Base-by-base conservation (phyloP, 345 rosid genomes). In the Linum lewisii region DNA sequence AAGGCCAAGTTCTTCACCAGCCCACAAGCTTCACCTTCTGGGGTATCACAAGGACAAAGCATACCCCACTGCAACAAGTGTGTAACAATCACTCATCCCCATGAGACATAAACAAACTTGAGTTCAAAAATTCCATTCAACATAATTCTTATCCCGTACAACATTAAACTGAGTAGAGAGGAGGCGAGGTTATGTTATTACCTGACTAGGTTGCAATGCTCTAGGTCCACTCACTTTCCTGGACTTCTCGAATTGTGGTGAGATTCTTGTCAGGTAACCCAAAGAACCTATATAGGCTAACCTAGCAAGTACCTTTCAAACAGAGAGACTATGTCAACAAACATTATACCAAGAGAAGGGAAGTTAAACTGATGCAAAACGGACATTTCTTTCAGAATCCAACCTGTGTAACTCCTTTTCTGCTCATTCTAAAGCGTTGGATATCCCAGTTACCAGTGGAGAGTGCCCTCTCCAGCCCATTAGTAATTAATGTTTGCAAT, bases 221-320 rank as follows among this genome's bases (percentile, higher is more conserved):
- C 97, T 84, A 21, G 97, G 97, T 75, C 98, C 98, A 79, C 98
- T 88, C 55, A 88, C 98, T 92, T 92, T 92, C 74, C 95, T 87
- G 23, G 98, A 92, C 82, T 88, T 92, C 76, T 88, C 95, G 68
- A 92, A 92, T 58, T 88, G 98, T 50, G 97, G 96, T 25, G 66
- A 56, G 66, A 88, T 68, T 78, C 80, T 86, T 36, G 97, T 92
- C 79, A 88, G 79, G 58, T 76, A 76, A 67, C 98, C 98, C 83
- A 88, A 22, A 62, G 84, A 67, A 50, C 83, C 88, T 14, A 92
- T 92, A 65, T 76, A 92, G 49, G 98, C 86, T 70, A 92, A 73
- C 75, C 98, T 81, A n/a, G 67, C 75, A 21, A 92, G 74, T 37
- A 84, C 96, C 98, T 92, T 57, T 49, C 49, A 63, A 42, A 23